Percentiles rank a stretch among this genome's conserved stretches.
Conservation (phyloP, 768 basidiomycete genomes). For the Phylloporus arenicola region DNA sequence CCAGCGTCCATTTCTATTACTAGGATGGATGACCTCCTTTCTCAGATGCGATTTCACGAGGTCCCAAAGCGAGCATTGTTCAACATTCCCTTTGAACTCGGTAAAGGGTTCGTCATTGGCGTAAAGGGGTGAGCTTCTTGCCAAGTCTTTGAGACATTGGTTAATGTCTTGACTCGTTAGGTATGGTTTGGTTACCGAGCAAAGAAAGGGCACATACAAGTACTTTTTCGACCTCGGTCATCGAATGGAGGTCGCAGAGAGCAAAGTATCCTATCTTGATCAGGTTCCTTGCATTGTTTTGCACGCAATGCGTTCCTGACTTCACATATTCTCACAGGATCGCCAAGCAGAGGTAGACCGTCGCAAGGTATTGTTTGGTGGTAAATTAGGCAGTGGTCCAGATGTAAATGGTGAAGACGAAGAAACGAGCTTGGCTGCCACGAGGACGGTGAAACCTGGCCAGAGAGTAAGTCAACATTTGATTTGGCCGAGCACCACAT, state of each 20-base stretch:
- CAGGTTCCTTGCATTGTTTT: constrained; percentile 37
- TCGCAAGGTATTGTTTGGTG: constrained; percentile 26
- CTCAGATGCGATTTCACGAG: constrained; percentile 78
- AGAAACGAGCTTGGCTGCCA: constrained; percentile 34
- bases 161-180: constrained; percentile 35
- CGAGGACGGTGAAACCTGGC: constrained; percentile 45
- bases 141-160: background rate
- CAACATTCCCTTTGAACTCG: constrained; percentile 76
- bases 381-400: constrained; percentile 34
- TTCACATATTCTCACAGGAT: constrained; percentile 15
- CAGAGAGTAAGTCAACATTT: constrained; percentile 38
- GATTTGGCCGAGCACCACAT: background rate
- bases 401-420: constrained; percentile 31
- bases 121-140: constrained; percentile 63
- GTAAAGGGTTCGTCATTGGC: constrained; percentile 67
- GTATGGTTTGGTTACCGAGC: constrained; percentile 84
- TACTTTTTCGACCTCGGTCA: constrained; percentile 80
- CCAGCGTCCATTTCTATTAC: constrained; percentile 70
- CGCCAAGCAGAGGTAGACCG: constrained; percentile 26
- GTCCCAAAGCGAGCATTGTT: constrained; percentile 80
- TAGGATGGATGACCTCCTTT: constrained; percentile 70
- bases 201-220: constrained; percentile 76
- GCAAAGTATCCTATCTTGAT: constrained; percentile 70
- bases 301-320: background rate
- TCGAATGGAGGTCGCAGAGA: constrained; percentile 68